Percentiles rank a stretch among this genome's conserved stretches.
These are phyloP conservation scores for Blepharisma undulans DNA, from an alignment of 169 alveolate species.

Conservation along the genomic window DNA sequence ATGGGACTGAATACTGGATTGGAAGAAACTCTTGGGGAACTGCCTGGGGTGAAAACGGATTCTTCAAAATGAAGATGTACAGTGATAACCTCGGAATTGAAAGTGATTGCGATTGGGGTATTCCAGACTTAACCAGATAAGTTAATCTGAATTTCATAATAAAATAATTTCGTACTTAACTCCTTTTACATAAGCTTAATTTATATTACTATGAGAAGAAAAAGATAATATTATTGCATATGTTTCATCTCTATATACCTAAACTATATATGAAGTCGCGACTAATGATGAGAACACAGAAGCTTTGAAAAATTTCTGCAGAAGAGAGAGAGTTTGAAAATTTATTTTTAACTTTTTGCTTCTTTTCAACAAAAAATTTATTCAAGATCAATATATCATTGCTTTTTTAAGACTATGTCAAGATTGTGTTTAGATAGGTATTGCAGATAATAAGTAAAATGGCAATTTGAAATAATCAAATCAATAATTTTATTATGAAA, in stretches of 20 bases:
- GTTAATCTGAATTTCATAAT: not conserved
- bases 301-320: too few relatives aligned
- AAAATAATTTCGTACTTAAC: not conserved
- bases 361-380: too few relatives aligned
- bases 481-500: not conserved
- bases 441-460: not conserved
- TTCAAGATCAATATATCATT: too few relatives aligned
- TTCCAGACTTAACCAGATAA: conserved; percentile 48
- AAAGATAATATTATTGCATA: not conserved
- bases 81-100: conserved; percentile 74
- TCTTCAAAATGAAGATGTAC: conserved; percentile 78
- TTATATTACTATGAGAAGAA: not conserved
- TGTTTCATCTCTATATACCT: too few relatives aligned
- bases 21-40: conserved; percentile 86
- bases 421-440: too few relatives aligned
- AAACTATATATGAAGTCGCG: too few relatives aligned
- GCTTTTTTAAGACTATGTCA: too few relatives aligned
- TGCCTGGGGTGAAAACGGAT: conserved; percentile 83
- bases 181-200: not conserved
- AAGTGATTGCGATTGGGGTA: conserved; percentile 78
- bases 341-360: too few relatives aligned
- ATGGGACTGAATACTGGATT: conserved; percentile 74
- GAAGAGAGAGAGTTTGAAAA: too few relatives aligned
- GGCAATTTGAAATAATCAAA: not conserved
- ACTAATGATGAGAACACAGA: too few relatives aligned